Evolutionary conservation across 371 early-diverging fungal species (phyloP).

Genomic region (Chytridiales sp.): DNA sequence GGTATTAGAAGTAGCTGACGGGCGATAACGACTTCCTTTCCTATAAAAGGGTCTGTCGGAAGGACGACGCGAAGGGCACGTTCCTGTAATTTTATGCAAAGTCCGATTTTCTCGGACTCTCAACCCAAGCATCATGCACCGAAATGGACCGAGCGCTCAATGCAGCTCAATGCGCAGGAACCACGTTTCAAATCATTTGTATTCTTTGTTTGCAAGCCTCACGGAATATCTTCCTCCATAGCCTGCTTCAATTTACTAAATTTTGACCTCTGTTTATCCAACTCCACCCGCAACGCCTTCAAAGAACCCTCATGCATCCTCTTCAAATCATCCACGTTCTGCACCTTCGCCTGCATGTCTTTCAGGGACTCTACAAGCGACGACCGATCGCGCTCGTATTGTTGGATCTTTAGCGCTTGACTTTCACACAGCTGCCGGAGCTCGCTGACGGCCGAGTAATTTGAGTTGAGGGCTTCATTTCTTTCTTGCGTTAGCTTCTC

Average conservation of each 20-base stretch:
- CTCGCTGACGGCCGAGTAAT: conserved; percentile 22
- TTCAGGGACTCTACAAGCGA: conserved; percentile 32
- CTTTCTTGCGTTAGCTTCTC: conserved; percentile 35
- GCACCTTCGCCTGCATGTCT: conserved; percentile 21
- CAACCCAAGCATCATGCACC: too few species aligned
- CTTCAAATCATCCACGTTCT: conserved; percentile 13
- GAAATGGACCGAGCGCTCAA: neutral
- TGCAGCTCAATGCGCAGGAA: neutral
- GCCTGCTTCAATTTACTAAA: conserved; percentile 40
- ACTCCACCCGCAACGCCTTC: conserved; percentile 27
- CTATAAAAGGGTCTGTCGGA: too few species aligned
- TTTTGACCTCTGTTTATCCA: conserved; percentile 33
- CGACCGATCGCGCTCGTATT: conserved; percentile 38
- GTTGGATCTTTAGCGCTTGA: conserved; percentile 19
- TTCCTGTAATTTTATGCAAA: too few species aligned
- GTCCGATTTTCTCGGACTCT: too few species aligned
- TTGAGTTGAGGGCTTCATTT: conserved; percentile 18
- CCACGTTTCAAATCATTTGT: neutral
- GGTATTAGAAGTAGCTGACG: too few species aligned
- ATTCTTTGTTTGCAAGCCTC: neutral
- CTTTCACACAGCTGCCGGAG: conserved; percentile 27
- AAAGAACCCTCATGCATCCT: conserved; percentile 26
- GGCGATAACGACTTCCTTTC: too few species aligned
- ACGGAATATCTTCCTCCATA: conserved; percentile 21
- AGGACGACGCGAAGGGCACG: too few species aligned